Percentiles rank a stretch among this genome's conserved stretches.
These are phyloP conservation scores for Kitagawia praeruptora DNA, from an alignment of 129 eudicot genomes.

Conservation along the genomic window DNA sequence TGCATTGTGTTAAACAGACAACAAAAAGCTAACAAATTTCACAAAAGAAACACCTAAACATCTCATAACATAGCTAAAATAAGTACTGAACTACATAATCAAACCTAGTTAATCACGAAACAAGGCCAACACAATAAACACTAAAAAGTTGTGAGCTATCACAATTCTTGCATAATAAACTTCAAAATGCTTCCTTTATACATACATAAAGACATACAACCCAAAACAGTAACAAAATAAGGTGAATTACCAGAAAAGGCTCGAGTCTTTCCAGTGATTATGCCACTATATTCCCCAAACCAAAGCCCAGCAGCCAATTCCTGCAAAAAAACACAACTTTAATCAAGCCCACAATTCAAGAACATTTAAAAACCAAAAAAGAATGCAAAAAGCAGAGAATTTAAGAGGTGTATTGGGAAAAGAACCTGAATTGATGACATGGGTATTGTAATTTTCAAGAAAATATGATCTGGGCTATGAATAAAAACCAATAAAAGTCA, in stretches of 20 bases:
- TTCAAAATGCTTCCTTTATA: not conserved
- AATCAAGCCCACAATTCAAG: slow-evolving; percentile 8
- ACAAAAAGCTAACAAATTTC: not conserved
- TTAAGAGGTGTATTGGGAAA: not conserved
- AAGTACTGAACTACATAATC: not conserved
- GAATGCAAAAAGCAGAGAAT: not conserved
- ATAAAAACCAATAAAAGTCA: not conserved
- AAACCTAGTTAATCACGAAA: no score
- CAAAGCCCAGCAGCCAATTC: slow-evolving; percentile 35
- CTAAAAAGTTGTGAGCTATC: not conserved
- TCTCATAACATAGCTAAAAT: not conserved
- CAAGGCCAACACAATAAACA: not conserved
- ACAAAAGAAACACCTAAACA: no score
- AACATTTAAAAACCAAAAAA: not conserved
- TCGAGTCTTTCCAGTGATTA: slow-evolving; percentile 20
- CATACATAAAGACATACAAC: not conserved
- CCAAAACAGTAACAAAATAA: not conserved
- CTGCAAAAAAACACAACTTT: slow-evolving; percentile 24
- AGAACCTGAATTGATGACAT: slow-evolving; percentile 62
- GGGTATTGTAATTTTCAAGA: slow-evolving; percentile 2
- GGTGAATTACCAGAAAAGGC: slow-evolving; percentile 33
- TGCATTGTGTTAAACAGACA: not conserved
- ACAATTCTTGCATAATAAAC: not conserved
- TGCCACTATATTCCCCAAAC: slow-evolving; percentile 14
- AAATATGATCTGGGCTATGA: slow-evolving; percentile 15